Conservation (phyloP, 1,284 basidiomycete species). For the Ceratobasidium sp. region DNA sequence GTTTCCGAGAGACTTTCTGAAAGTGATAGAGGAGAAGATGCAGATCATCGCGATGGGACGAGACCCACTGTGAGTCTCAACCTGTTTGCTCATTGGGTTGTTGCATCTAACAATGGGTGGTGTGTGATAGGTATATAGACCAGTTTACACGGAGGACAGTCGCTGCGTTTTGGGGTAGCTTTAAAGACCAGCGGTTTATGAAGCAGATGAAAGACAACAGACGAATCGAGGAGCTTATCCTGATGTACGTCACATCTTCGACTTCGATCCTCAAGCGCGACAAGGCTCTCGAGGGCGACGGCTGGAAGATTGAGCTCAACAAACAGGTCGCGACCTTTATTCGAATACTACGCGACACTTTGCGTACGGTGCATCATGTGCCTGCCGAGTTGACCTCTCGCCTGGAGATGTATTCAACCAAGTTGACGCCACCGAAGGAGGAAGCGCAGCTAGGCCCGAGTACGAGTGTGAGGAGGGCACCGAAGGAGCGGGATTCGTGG, state of each 20-base stretch:
- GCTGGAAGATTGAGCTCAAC: conserved; percentile 93
- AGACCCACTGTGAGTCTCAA: conserved; percentile 75
- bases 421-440: conserved; percentile 66
- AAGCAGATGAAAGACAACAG: conserved; percentile 94
- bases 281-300: conserved; percentile 76
- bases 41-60: conserved; percentile 92
- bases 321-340: conserved; percentile 90
- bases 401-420: conserved; percentile 84
- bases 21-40: conserved; percentile 85
- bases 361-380: conserved; percentile 76
- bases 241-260: conserved; percentile 93
- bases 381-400: conserved; percentile 84
- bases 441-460: conserved; percentile 54
- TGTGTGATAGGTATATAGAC: conserved; percentile 75
- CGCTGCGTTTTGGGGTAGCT: conserved; percentile 90
- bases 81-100: not conserved
- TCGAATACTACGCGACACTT: conserved; percentile 82
- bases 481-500: conserved; percentile 20
- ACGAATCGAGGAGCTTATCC: conserved; percentile 96
- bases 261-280: conserved; percentile 87
- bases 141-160: conserved; percentile 87
- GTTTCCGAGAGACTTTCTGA: conserved; percentile 92
- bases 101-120: not conserved
- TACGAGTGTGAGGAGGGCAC: not conserved
- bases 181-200: conserved; percentile 84